These are phyloP conservation scores for Wickerhamiella musiphila DNA, from an alignment of 805 yeast genomes.

Conservation along the genomic window DNA sequence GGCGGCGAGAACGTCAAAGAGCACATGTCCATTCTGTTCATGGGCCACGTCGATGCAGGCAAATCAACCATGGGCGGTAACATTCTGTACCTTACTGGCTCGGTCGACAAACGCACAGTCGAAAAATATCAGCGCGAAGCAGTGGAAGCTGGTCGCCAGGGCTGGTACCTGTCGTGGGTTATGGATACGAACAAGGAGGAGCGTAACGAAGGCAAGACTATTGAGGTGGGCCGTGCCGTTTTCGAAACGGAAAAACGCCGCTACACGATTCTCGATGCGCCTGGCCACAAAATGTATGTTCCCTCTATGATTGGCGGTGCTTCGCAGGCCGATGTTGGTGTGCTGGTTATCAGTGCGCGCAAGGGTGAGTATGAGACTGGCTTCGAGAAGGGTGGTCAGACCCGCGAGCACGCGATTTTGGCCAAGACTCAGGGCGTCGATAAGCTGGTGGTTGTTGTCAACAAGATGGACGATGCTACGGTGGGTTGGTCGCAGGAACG, in stretches of 20 bases:
- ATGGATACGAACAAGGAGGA: constrained; percentile 99
- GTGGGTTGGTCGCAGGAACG: constrained; percentile 93
- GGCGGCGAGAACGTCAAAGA: constrained; percentile 50
- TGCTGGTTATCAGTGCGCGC: constrained; percentile 92
- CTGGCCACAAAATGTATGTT: constrained; percentile 98
- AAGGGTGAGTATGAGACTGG: constrained; percentile 99
- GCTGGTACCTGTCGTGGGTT: constrained; percentile 98
- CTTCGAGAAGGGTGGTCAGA: constrained; percentile 97
- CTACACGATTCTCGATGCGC: constrained; percentile 96
- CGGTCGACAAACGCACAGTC: constrained; percentile 96
- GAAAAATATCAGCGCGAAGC: constrained; percentile 98
- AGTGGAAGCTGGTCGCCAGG: constrained; percentile 98
- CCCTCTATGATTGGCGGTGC: constrained; percentile 99
- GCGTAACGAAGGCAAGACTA: constrained; percentile 97
- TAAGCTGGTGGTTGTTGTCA: constrained; percentile 79
- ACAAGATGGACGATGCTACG: constrained; percentile 98
- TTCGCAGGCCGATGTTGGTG: constrained; percentile 97
- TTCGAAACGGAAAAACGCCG: constrained; percentile 97
- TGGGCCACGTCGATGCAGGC: constrained; percentile 99
- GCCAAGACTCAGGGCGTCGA: constrained; percentile 98
- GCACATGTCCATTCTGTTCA: constrained; percentile 88
- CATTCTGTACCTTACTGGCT: constrained; percentile 78
- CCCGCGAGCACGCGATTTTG: constrained; percentile 91
- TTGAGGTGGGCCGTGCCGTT: constrained; percentile 94
- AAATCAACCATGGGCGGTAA: constrained; percentile 99